Evolutionary conservation across 2,329 filamentous ascomycete genomes (phyloP).

Genomic region (Trichoderma pleuroti): DNA sequence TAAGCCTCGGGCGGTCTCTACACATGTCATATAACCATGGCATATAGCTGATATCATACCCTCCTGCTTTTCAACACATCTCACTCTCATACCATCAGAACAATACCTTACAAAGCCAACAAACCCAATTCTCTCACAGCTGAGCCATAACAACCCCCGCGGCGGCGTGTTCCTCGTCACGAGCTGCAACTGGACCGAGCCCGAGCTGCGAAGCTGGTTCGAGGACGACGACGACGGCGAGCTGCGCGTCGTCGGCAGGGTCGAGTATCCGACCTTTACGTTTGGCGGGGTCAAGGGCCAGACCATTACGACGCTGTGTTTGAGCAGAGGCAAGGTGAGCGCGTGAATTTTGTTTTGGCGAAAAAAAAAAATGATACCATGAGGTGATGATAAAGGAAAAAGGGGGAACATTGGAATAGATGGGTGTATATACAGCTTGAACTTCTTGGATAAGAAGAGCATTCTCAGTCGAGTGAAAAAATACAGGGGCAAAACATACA

Average conservation of each 20-base stretch:
- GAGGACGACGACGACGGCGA: conserved; percentile 42
- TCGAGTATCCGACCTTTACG: conserved; percentile 80
- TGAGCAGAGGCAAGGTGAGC: conserved; percentile 37
- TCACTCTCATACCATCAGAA: no score
- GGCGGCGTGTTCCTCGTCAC: conserved; percentile 80
- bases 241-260: conserved; percentile 61
- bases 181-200: conserved; percentile 97
- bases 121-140: no score
- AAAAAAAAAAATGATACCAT: neutral
- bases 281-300: conserved; percentile 88
- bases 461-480: neutral
- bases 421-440: neutral
- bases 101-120: no score
- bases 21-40: no score
- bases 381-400: no score
- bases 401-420: neutral
- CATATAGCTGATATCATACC: no score
- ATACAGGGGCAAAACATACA: neutral
- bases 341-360: neutral
- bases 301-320: conserved; percentile 84
- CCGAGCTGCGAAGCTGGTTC: conserved; percentile 80
- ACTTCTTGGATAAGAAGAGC: neutral
- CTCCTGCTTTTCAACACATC: no score
- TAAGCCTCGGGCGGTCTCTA: no score
- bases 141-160: conserved; percentile 35